phyloP scores from a whole-genome alignment of 169 alveolate genomes.

The Plasmodium billcollinsi region DNA sequence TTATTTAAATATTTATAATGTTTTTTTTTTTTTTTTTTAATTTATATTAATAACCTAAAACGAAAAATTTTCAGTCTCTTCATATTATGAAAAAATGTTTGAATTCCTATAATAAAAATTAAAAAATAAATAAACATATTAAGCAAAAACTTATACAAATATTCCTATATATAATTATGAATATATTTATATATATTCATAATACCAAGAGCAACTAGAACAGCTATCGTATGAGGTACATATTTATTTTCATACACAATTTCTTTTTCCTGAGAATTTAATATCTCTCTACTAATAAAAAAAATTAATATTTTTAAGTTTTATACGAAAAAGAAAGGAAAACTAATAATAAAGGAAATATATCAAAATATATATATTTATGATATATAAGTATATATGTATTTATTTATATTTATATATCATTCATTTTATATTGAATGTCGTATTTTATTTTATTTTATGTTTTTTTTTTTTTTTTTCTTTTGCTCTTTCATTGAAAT shows the following conservation, averaged over 20 bases:
- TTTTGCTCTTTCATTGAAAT: background rate
- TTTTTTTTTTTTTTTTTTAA: too few relatives aligned
- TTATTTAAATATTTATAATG: too few relatives aligned
- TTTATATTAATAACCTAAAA: conserved; percentile 37
- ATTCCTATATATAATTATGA: background rate
- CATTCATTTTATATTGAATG: background rate
- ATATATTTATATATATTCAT: background rate
- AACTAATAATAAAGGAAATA: too few relatives aligned
- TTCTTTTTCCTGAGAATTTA: conserved; percentile 45
- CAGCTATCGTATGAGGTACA: conserved; percentile 39
- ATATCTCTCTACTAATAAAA: conserved; percentile 48
- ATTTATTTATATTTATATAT: background rate
- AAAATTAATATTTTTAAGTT: background rate
- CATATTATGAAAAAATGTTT: conserved; percentile 18
- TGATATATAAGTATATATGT: background rate
- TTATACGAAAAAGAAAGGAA: background rate
- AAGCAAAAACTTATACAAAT: background rate
- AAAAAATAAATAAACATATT: background rate
- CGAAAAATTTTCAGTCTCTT: conserved; percentile 11
- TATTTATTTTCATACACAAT: conserved; percentile 41
- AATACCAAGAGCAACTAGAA: conserved; percentile 52
- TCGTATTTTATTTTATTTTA: background rate
- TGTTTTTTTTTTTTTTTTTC: background rate
- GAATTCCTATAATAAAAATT: conserved; percentile 44
- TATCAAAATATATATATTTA: too few relatives aligned